phyloP scores from a whole-genome alignment of 2,329 filamentous ascomycete genomes.

The Laburnicola sp. region DNA sequence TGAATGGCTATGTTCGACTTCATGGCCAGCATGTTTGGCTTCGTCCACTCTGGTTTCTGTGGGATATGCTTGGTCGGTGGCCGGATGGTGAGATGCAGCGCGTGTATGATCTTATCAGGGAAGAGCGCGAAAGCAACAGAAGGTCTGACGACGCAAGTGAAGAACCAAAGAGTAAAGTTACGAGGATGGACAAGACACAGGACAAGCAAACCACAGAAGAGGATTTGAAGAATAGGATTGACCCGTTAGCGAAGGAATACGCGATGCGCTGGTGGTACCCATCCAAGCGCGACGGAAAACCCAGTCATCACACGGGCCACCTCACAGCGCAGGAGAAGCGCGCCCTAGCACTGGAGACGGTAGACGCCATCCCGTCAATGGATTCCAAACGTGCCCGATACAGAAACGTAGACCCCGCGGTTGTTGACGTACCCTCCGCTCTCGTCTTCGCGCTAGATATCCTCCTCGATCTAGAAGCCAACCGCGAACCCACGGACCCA shows the following conservation, averaged over 20 bases:
- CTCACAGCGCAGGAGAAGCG: neutral
- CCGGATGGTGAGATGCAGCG: conserved; percentile 12
- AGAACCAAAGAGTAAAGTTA: neutral
- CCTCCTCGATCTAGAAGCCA: neutral
- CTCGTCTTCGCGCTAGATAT: conserved; percentile 11
- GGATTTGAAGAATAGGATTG: neutral
- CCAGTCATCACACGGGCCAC: neutral
- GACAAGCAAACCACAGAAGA: neutral
- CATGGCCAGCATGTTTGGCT: neutral
- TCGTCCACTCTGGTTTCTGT: conserved; percentile 12
- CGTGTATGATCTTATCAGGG: neutral
- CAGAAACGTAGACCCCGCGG: neutral
- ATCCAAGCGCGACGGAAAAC: neutral
- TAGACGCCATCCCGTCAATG: neutral
- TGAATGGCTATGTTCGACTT: conserved; percentile 7
- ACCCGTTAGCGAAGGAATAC: neutral
- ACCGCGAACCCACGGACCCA: neutral
- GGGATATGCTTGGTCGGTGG: conserved; percentile 8
- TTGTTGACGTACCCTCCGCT: conserved; percentile 1
- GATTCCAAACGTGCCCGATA: neutral
- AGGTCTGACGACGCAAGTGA: neutral
- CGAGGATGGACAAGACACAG: neutral
- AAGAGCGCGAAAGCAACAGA: neutral
- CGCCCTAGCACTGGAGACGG: neutral
- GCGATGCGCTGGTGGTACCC: neutral